Evolutionary conservation across 257 asterid species (phyloP), one percentile per base, ranked within the genome.

Genomic region (Echium plantagineum): DNA sequence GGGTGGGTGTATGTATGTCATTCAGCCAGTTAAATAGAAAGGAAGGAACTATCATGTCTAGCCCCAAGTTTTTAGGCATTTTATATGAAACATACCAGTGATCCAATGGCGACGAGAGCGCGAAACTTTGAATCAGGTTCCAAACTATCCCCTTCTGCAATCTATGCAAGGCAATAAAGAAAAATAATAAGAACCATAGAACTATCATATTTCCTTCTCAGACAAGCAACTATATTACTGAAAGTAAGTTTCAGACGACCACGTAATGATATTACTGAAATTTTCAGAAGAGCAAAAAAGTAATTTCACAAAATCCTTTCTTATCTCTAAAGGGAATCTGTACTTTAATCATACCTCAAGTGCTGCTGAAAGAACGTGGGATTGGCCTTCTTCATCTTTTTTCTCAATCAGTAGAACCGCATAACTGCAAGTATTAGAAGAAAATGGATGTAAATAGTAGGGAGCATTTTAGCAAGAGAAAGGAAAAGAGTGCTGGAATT

Each of bases 291-390:
- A 53, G 22, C 6, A 51, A 9, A 54, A 5, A 13, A 5, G 7
- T 54, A 19, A 20, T 19, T 20, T 42, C 9, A 21, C 17, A 31
- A n/a, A n/a, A 12, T 35, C 32, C 18, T 55, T 22, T 9, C 9
- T 5, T 19, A 5, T 15, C 9, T 21, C 1, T 7, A 15, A 28
- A 28, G 5, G 35, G 35, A 30, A n/a, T 5, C 35, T 1, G 12
- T 0, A 38, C 26, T 32, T 55, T 20, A 24, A 65, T 48, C 59
- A 59, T 77, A 93, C 99, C 99, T 80, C 95, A 57, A 93, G 82
- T 58, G 94, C 95, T n/a, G 99, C 96, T 21, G 99, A 89, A 63
- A 93, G 89, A 77, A 86, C 97, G 78, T 93, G 99, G 75, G 91
- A 77, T 72, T 93, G 99, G 18, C 99, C 99, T 71, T 79, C 95